Base-by-base conservation (phyloP, 1,284 basidiomycete genomes). In the Apiotrichum akiyoshidainum region DNA sequence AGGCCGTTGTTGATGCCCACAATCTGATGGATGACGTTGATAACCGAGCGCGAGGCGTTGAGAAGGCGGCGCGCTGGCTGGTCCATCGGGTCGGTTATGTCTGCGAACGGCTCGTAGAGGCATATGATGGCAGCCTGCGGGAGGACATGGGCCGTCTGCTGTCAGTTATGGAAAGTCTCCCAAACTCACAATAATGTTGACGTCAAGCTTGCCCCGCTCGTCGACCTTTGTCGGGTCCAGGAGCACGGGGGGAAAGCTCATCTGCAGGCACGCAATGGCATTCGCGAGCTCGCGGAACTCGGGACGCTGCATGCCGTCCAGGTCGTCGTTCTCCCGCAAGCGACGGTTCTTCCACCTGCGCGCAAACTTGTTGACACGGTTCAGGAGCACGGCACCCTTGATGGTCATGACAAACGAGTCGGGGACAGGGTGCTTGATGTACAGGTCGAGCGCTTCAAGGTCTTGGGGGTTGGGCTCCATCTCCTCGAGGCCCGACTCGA, bases 21-120 rank as follows among this genome's bases (percentile, higher is more conserved):
- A 10, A 77, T 52, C 22, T 72, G 68, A 56, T 77, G 74, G 16
- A 77, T 60, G 41, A 75, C 72, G 40, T 58, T 60, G 12, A 75
- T 67, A 26, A 76, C 69, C 4, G 56, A 64, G 21, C 73, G 72
- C 19, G 73, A 66, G 11, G 75, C 72, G 22, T 63, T 62, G 7
- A 72, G 45, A 11, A 79, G 61, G 9, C 74, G 65, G 11, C 68
- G 55, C 13, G 70, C 63, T 1, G 75, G 64, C 19, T 59, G 65
- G 60, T 78, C 75, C 31, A 67, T 64, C 5, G 68, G 62, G 52
- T 77, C 74, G 10, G 64, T 60, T 22, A 77, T 58, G 52, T 77
- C 71, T 1, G 76, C 75, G 47, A 76, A 78, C 10, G 73, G 68
- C 57, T 79, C 77, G 59, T 76, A 74, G 7, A 79, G 66, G 40